Evolutionary conservation across 2,329 filamentous ascomycete genomes (phyloP).

Genomic region (Trichoderma cornu-damae): DNA sequence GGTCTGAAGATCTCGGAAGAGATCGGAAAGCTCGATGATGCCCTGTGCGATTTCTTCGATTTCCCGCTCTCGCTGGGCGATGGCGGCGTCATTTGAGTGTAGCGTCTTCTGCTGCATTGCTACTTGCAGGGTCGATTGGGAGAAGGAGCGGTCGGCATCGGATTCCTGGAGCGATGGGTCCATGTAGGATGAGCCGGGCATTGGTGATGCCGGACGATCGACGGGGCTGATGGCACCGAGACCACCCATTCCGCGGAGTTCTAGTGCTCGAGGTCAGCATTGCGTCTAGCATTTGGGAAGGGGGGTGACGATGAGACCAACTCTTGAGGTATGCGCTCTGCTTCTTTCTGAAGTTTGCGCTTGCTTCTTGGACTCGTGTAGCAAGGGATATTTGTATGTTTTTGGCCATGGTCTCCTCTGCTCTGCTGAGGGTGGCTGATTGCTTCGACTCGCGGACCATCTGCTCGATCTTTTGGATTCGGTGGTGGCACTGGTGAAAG

Average conservation of each 20-base stretch:
- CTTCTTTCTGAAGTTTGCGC: conserved; percentile 91
- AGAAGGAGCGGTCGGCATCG: conserved; percentile 87
- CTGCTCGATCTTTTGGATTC: conserved; percentile 79
- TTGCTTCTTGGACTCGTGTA: conserved; percentile 82
- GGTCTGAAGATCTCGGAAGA: conserved; percentile 90
- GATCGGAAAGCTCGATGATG: conserved; percentile 93
- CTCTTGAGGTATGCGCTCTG: conserved; percentile 95
- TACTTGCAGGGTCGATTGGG: conserved; percentile 80
- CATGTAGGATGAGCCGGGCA: conserved; percentile 53
- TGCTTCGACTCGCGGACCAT: conserved; percentile 79
- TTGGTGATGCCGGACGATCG: conserved; percentile 51
- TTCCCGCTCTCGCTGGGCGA: conserved; percentile 88
- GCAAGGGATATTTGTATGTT: conserved; percentile 94
- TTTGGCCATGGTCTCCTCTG: conserved; percentile 91
- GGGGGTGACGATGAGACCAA: conserved; percentile 37
- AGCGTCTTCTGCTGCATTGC: conserved; percentile 63
- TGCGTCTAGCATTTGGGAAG: background rate
- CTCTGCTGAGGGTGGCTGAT: conserved; percentile 65
- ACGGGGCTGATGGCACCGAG: conserved; percentile 44
- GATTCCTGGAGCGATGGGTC: conserved; percentile 90
- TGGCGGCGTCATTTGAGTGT: conserved; percentile 74
- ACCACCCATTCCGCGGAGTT: conserved; percentile 68
- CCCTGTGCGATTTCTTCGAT: conserved; percentile 98
- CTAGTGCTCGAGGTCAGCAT: conserved; percentile 37
- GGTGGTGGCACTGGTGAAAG: conserved; percentile 85